Base-by-base conservation (phyloP, 2,329 filamentous ascomycete genomes). In the Monascus ruber region DNA sequence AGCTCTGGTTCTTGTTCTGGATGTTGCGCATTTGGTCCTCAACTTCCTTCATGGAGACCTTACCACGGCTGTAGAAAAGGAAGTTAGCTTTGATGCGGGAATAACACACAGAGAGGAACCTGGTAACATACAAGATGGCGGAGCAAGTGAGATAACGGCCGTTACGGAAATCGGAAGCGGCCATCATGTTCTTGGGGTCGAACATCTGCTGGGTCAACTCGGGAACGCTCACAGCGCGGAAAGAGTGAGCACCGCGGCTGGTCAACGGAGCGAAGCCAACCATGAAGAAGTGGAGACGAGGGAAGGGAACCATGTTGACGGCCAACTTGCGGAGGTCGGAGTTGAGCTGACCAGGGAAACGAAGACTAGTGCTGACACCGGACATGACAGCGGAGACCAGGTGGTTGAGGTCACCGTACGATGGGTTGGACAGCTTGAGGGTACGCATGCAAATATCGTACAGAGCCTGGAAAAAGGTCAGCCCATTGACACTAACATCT, bases 151-250 rank as follows among this genome's bases (percentile, higher is more conserved):
- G 81, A 78, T 98, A 98, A 62, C 91, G 91, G 69, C 91, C 91
- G 71, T 96, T 98, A 62, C 91, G 86, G 87, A 98, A 98, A 76
- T 98, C 91, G 49, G 88, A 93, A 51, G 91, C 91, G 72, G 91
- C 91, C 91, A 98, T 98, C 89, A 98, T 98, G 83, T 98, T 98
- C 87, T 96, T 98, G 62, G 91, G 89, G 76, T 98, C 91, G 77
- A 94, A 98, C 87, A 98, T 96, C 72, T 98, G 91, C 77, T 98
- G 91, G 60, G 91, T 96, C 68, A 98, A 79, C 77, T 98, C 91
- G 42, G 91, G 89, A 47, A 98, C 91, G 62, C 83, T 88, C 69
- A 96, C 84, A 53, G 91, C 89, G 65, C 91, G 91, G 89, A 96
- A 98, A 56, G 85, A 86, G 77, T 93, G 71, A 53, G 89, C 83